phyloP scores from a whole-genome alignment of 2,329 filamentous ascomycete species.

The Curvularia spicifera region DNA sequence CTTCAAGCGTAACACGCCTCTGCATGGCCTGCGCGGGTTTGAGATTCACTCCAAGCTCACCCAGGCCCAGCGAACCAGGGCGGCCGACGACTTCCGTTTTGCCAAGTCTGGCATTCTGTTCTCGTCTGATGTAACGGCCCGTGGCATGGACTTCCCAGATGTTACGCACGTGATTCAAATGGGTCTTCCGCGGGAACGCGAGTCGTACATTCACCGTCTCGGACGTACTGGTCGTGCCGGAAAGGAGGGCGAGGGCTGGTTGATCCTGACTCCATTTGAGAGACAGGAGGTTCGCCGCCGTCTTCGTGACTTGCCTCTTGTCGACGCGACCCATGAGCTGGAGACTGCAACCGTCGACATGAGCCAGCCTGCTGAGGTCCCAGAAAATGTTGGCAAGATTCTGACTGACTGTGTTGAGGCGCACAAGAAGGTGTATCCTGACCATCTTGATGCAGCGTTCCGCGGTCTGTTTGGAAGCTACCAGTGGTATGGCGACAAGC shows the following conservation, averaged over 20 bases:
- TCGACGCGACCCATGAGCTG: slow-evolving; percentile 59
- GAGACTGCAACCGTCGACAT: slow-evolving; percentile 58
- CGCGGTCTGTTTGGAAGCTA: slow-evolving; percentile 63
- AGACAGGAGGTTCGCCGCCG: slow-evolving; percentile 56
- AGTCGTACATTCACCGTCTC: slow-evolving; percentile 60
- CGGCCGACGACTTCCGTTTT: slow-evolving; percentile 74
- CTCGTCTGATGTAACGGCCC: slow-evolving; percentile 59
- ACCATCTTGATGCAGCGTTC: slow-evolving; percentile 60
- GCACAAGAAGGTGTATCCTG: slow-evolving; percentile 52
- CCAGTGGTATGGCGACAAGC: slow-evolving; percentile 52
- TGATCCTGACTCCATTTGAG: slow-evolving; percentile 67
- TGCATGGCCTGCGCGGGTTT: slow-evolving; percentile 51
- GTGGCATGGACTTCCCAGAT: slow-evolving; percentile 62
- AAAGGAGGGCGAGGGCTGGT: slow-evolving; percentile 73
- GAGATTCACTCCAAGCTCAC: slow-evolving; percentile 81
- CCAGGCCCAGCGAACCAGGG: slow-evolving; percentile 71
- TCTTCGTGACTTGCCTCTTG: slow-evolving; percentile 66
- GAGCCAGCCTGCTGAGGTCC: slow-evolving; percentile 50
- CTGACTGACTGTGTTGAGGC: slow-evolving; percentile 56
- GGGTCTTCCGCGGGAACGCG: slow-evolving; percentile 53
- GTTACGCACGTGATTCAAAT: slow-evolving; percentile 61
- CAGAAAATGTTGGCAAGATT: slow-evolving; percentile 51
- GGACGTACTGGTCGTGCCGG: slow-evolving; percentile 68
- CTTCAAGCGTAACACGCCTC: slow-evolving; percentile 38
- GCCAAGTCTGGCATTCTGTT: slow-evolving; percentile 62